A percentile compares a stretch with the other conserved stretches of the same genome.
These are phyloP conservation scores for Pseudogymnoascus sp. DNA, from an alignment of 2,329 filamentous ascomycete species.

Conservation along the genomic window DNA sequence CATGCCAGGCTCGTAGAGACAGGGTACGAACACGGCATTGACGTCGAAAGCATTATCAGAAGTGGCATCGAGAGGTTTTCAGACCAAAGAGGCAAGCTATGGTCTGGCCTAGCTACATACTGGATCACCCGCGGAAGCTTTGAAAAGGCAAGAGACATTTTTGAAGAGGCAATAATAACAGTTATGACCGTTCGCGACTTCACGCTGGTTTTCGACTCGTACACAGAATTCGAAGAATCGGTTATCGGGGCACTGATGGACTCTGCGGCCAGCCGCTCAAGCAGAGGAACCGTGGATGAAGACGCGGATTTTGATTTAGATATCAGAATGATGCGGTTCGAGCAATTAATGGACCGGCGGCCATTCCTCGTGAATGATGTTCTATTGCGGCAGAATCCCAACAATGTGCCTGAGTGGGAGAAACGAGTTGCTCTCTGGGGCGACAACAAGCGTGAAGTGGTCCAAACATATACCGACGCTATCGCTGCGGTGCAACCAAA, in stretches of 20 bases:
- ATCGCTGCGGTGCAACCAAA: conserved; percentile 91
- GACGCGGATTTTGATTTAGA: conserved; percentile 90
- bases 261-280: conserved; percentile 68
- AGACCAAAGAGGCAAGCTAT: conserved; percentile 89
- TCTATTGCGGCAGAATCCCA: conserved; percentile 85
- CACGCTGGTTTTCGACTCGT: conserved; percentile 90
- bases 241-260: conserved; percentile 91
- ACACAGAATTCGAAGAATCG: conserved; percentile 93
- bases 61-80: conserved; percentile 87
- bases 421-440: conserved; percentile 95
- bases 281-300: conserved; percentile 68
- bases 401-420: conserved; percentile 95
- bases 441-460: conserved; percentile 82
- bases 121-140: conserved; percentile 93
- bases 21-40: conserved; percentile 70
- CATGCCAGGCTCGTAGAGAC: conserved; percentile 82
- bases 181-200: conserved; percentile 99
- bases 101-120: conserved; percentile 91
- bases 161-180: conserved; percentile 92
- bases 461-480: conserved; percentile 89
- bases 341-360: conserved; percentile 93
- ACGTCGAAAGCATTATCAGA: conserved; percentile 85
- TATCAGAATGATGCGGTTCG: conserved; percentile 94
- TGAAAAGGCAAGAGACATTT: conserved; percentile 84
- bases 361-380: conserved; percentile 97